These are phyloP conservation scores for Cyberlindnera subsufficiens DNA, from an alignment of 805 yeast genomes.

Conservation along the genomic window DNA sequence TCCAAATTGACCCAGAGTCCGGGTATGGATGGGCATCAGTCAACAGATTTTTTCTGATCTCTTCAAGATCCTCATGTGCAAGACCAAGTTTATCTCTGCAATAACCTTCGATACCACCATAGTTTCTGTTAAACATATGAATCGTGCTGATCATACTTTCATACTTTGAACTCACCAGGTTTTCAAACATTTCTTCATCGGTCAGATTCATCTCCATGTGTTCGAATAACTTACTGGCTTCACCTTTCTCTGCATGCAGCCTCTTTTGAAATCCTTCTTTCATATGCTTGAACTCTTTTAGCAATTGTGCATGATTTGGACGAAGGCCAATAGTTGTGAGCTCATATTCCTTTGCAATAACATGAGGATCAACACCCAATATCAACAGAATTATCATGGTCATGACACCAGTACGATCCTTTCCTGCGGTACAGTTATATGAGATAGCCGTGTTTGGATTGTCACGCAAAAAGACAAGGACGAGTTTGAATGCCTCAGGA, in stretches of 20 bases:
- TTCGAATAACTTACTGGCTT: slow-evolving; percentile 1
- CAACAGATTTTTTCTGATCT: slow-evolving; percentile 29
- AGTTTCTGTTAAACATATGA: slow-evolving; percentile 42
- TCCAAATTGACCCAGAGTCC: slow-evolving; percentile 16
- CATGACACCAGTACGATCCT: slow-evolving; percentile 77
- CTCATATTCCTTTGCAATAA: slow-evolving; percentile 71
- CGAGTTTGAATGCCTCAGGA: slow-evolving; percentile 35
- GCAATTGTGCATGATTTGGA: slow-evolving; percentile 32
- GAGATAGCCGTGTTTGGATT: slow-evolving; percentile 45
- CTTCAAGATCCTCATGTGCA: slow-evolving; percentile 35
- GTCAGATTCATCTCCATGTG: slow-evolving; percentile 10
- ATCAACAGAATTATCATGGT: slow-evolving; percentile 61
- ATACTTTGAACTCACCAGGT: slow-evolving; percentile 56
- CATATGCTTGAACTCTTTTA: slow-evolving; percentile 19
- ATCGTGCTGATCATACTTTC: slow-evolving; percentile 67
- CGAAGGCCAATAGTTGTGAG: slow-evolving; percentile 59
- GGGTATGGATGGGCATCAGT: slow-evolving; percentile 13
- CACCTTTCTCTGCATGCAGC: slow-evolving; percentile 2
- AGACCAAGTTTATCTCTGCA: slow-evolving; percentile 39
- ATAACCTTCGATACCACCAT: slow-evolving; percentile 50
- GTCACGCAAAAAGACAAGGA: slow-evolving; percentile 54
- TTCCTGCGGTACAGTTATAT: slow-evolving; percentile 82
- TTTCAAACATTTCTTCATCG: slow-evolving; percentile 46
- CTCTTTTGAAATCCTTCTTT: slow-evolving; percentile 4
- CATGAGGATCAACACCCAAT: slow-evolving; percentile 59